A percentile compares a stretch with the other conserved stretches of the same genome.
phyloP scores from a whole-genome alignment of 129 eudicot genomes.

The Ambrosia artemisiifolia region DNA sequence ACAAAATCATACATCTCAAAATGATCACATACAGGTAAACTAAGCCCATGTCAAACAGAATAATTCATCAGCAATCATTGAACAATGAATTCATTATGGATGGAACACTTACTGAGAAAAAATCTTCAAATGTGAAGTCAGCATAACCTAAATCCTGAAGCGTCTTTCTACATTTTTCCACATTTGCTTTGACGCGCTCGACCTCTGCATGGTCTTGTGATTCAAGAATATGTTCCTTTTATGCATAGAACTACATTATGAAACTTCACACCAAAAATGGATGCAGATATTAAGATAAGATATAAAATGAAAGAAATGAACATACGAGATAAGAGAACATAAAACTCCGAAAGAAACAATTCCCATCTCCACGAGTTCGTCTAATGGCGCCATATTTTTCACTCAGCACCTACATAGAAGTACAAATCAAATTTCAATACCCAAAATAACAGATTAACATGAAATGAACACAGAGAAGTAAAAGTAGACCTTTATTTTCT shows the following conservation, averaged over 20 bases:
- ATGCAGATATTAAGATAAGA: background rate
- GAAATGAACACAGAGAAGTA: slow-evolving; percentile 5
- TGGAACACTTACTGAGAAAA: slow-evolving; percentile 59
- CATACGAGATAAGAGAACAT: slow-evolving; percentile 96
- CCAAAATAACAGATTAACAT: background rate
- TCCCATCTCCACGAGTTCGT: slow-evolving; percentile 88
- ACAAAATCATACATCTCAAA: background rate
- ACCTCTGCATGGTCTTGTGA: slow-evolving; percentile 83
- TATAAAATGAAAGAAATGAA: background rate
- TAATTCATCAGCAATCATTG: background rate
- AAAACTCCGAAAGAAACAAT: slow-evolving; percentile 89
- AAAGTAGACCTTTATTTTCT: slow-evolving; percentile 63
- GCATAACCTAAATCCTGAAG: slow-evolving; percentile 85
- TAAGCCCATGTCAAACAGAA: background rate
- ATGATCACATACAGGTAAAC: background rate
- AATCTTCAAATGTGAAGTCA: slow-evolving; percentile 95
- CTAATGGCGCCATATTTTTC: slow-evolving; percentile 77
- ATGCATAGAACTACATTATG: slow-evolving; percentile 7
- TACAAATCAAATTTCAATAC: background rate
- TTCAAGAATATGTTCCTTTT: slow-evolving; percentile 79
- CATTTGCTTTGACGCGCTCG: slow-evolving; percentile 53
- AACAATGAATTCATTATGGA: background rate
- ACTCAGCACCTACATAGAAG: slow-evolving; percentile 53
- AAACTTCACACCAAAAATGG: slow-evolving; percentile 13
- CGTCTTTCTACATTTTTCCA: slow-evolving; percentile 79